Percentiles rank a stretch among this genome's conserved stretches.
phyloP scores from a whole-genome alignment of 179 eudicot species.

The Silene coronaria region DNA sequence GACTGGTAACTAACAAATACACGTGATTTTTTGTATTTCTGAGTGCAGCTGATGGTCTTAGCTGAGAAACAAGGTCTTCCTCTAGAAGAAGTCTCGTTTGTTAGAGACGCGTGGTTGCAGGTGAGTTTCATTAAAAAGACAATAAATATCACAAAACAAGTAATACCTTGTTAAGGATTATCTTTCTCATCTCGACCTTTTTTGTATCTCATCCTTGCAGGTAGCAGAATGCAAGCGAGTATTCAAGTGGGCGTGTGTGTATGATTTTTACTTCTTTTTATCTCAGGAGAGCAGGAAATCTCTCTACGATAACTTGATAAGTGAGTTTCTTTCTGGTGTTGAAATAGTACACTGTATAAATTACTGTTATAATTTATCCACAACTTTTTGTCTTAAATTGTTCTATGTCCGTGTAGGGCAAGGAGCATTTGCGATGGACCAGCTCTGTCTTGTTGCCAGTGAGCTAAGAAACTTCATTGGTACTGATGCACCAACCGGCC shows the following conservation, averaged over 20 bases:
- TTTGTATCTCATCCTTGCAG: conserved; percentile 5
- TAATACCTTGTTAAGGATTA: background rate
- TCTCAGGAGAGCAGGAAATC: background rate
- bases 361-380: background rate
- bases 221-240: conserved; percentile 17
- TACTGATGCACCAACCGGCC: background rate
- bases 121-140: background rate
- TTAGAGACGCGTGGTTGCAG: conserved; percentile 24
- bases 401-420: conserved; percentile 8
- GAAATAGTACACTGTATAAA: background rate
- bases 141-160: background rate
- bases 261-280: conserved; percentile 9
- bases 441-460: conserved; percentile 2
- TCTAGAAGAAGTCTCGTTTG: conserved; percentile 14
- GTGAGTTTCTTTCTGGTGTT: conserved; percentile 8
- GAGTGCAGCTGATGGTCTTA: conserved; percentile 9
- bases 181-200: background rate
- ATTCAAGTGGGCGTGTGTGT: conserved; percentile 21
- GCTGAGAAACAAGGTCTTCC: conserved; percentile 17
- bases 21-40: background rate
- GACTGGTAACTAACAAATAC: background rate
- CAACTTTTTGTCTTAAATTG: background rate
- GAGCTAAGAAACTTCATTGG: background rate
- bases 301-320: conserved; percentile 1
- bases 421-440: conserved; percentile 1